A percentile compares a stretch with the other conserved stretches of the same genome.
phyloP scores from a whole-genome alignment of 306 rosid species.

The Prunus mume region DNA sequence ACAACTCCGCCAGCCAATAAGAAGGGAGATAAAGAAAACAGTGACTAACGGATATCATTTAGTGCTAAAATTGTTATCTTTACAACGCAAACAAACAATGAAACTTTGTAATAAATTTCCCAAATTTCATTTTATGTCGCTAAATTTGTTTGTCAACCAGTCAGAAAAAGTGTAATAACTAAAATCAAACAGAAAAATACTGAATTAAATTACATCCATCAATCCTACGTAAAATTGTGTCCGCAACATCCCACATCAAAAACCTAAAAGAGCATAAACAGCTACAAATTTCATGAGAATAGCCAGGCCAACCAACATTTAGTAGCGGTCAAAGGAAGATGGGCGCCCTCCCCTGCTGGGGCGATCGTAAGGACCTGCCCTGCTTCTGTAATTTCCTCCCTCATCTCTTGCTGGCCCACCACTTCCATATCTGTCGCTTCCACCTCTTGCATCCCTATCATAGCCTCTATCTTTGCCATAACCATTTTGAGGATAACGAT shows the following conservation, averaged over 20 bases:
- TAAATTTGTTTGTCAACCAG: background rate
- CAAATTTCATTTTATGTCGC: background rate
- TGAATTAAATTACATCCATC: slow-evolving; percentile 20
- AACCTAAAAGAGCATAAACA: slow-evolving; percentile 22
- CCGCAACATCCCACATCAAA: slow-evolving; percentile 21
- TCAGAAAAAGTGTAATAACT: background rate
- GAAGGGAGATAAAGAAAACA: no score
- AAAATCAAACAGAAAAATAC: slow-evolving; percentile 6
- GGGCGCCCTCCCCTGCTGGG: slow-evolving; percentile 62
- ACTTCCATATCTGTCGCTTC: slow-evolving; percentile 60
- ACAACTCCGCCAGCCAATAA: no score
- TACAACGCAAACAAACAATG: no score
- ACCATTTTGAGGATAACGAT: slow-evolving; percentile 74
- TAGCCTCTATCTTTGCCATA: slow-evolving; percentile 79
- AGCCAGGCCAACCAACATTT: slow-evolving; percentile 5
- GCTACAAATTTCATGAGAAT: slow-evolving; percentile 15
- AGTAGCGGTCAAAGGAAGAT: slow-evolving; percentile 76
- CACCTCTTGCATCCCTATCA: slow-evolving; percentile 64
- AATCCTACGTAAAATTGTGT: slow-evolving; percentile 24
- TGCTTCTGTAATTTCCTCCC: slow-evolving; percentile 68
- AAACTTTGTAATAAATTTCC: background rate
- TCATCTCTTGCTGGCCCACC: slow-evolving; percentile 64
- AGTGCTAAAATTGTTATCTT: no score
- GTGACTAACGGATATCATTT: background rate
- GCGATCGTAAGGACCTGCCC: slow-evolving; percentile 85